phyloP scores from a whole-genome alignment of 108 stramenopile species.

The Poteriospumella lacustris region DNA sequence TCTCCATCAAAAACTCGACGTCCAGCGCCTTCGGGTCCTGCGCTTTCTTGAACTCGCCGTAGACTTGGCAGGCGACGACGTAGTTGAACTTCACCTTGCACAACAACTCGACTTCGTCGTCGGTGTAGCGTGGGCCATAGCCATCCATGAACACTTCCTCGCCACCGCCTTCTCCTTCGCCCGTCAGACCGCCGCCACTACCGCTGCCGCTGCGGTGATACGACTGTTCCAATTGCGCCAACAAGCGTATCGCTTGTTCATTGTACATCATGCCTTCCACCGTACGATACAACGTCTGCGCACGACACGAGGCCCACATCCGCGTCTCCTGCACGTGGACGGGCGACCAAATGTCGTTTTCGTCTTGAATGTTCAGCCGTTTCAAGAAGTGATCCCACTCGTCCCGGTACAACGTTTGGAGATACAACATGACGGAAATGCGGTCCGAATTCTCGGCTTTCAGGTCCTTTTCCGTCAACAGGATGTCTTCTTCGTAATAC shows the following conservation, averaged over 20 bases:
- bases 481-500: slow-evolving; percentile 92
- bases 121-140: no score
- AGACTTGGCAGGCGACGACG: slow-evolving; percentile 91
- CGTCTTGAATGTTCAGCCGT: slow-evolving; percentile 65
- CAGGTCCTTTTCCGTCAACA: slow-evolving; percentile 80
- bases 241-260: slow-evolving; percentile 85
- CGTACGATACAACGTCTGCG: slow-evolving; percentile 87
- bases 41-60: slow-evolving; percentile 85
- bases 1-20: slow-evolving; percentile 86
- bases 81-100: slow-evolving; percentile 93
- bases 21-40: slow-evolving; percentile 93
- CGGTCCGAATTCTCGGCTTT: slow-evolving; percentile 77
- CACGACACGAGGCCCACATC: slow-evolving; percentile 91
- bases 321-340: slow-evolving; percentile 74
- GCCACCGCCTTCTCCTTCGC: no score
- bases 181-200: background rate
- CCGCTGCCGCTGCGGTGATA: no score
- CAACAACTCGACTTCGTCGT: slow-evolving; percentile 68
- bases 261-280: slow-evolving; percentile 98
- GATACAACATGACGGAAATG: slow-evolving; percentile 84
- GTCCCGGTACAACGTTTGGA: slow-evolving; percentile 74
- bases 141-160: background rate
- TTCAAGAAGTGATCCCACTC: slow-evolving; percentile 94
- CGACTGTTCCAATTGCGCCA: slow-evolving; percentile 85
- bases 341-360: slow-evolving; percentile 76